phyloP scores from a whole-genome alignment of 345 rosid genomes.

The Arabis hirsuta region DNA sequence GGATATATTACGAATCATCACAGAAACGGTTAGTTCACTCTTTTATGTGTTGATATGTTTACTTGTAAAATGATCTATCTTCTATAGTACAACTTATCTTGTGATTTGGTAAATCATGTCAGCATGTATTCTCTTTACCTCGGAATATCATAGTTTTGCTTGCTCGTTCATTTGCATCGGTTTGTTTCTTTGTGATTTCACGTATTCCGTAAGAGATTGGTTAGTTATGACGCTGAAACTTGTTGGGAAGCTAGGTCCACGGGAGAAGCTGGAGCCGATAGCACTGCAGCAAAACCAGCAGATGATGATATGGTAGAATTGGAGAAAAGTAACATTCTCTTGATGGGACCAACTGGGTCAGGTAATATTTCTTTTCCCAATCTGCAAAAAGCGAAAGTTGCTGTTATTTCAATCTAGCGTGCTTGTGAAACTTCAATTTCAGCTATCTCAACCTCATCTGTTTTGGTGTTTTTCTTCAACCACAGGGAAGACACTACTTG shows the following conservation, averaged over 20 bases:
- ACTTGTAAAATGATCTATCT: neutral
- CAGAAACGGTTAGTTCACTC: constrained; percentile 64
- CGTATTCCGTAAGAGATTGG: constrained; percentile 7
- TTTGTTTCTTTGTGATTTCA: constrained; percentile 22
- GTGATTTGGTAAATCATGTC: constrained; percentile 15
- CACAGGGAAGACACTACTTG: constrained; percentile 99
- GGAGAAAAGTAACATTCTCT: constrained; percentile 98
- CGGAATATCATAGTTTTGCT: neutral
- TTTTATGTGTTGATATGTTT: constrained; percentile 1
- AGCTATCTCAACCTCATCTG: constrained; percentile 27
- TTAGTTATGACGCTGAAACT: constrained; percentile 43
- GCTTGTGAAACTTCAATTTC: neutral
- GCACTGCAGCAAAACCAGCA: constrained; percentile 45
- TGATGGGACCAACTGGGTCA: constrained; percentile 99
- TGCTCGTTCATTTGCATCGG: neutral
- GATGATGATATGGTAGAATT: constrained; percentile 90
- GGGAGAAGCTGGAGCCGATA: constrained; percentile 56
- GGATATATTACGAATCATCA: constrained; percentile 72
- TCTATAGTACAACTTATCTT: neutral
- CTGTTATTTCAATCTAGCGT: neutral
- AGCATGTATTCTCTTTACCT: neutral
- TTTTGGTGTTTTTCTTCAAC: constrained; percentile 55
- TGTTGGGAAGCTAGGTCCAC: constrained; percentile 72
- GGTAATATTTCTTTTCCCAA: constrained; percentile 53
- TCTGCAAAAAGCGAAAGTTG: neutral